Conservation (phyloP, 2,329 filamentous ascomycete species). For the Akanthomyces lecanii region DNA sequence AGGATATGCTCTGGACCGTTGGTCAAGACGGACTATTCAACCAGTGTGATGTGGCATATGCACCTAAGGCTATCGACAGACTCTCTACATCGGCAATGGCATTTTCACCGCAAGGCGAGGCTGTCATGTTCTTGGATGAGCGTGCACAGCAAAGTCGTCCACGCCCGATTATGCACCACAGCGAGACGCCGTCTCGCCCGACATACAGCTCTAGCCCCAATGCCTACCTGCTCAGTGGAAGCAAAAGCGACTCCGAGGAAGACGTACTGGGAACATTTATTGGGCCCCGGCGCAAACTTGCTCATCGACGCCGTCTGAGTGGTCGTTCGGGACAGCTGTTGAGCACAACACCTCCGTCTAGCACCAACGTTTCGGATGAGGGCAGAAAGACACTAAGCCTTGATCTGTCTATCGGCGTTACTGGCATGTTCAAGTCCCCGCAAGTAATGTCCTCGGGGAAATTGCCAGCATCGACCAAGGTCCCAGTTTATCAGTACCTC, state of each 20-base stretch:
- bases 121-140: slow-evolving; percentile 60
- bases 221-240: slow-evolving; percentile 49
- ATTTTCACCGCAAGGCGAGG: slow-evolving; percentile 57
- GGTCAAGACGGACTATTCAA: slow-evolving; percentile 58
- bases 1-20: slow-evolving; percentile 63
- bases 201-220: slow-evolving; percentile 47
- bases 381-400: slow-evolving; percentile 45
- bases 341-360: slow-evolving; percentile 50
- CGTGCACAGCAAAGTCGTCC: slow-evolving; percentile 42
- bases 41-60: slow-evolving; percentile 62
- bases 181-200: slow-evolving; percentile 33
- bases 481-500: slow-evolving; percentile 52
- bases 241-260: slow-evolving; percentile 62
- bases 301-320: slow-evolving; percentile 41
- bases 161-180: slow-evolving; percentile 36
- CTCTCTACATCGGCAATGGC: slow-evolving; percentile 57
- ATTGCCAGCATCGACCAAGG: slow-evolving; percentile 48
- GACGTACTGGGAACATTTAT: slow-evolving; percentile 59
- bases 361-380: slow-evolving; percentile 28
- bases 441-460: slow-evolving; percentile 61
- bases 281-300: slow-evolving; percentile 39
- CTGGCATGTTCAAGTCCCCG: slow-evolving; percentile 54
- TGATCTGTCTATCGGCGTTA: slow-evolving; percentile 55
- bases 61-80: slow-evolving; percentile 58
- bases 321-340: slow-evolving; percentile 40